Conservation (phyloP, 345 rosid genomes). For the Laguncularia racemosa region DNA sequence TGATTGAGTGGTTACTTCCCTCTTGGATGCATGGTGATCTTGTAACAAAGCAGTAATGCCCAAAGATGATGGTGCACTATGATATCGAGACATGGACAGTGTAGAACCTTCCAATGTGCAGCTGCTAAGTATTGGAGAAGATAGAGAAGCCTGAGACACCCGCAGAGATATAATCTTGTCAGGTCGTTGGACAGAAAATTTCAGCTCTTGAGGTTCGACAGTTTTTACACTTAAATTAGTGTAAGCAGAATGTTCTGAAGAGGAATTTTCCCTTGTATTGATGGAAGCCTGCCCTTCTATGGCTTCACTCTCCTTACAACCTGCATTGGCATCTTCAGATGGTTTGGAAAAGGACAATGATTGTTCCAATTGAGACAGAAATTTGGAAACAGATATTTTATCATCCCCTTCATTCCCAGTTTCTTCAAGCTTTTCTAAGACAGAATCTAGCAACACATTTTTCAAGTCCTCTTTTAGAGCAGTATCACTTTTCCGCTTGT, state of each 20-base stretch:
- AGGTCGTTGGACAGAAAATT: slow-evolving; percentile 39
- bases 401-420: slow-evolving; percentile 23
- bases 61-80: slow-evolving; percentile 40
- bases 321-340: slow-evolving; percentile 11
- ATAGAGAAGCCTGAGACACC: slow-evolving; percentile 25
- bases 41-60: slow-evolving; percentile 80
- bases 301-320: slow-evolving; percentile 4
- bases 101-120: slow-evolving; percentile 43
- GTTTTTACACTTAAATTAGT: slow-evolving; percentile 24
- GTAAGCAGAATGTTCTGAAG: slow-evolving; percentile 25
- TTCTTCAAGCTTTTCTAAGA: slow-evolving; percentile 31
- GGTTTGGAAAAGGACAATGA: not conserved
- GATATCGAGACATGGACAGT: slow-evolving; percentile 38
- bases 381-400: slow-evolving; percentile 16
- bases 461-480: slow-evolving; percentile 27
- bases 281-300: slow-evolving; percentile 2
- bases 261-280: not conserved
- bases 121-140: slow-evolving; percentile 34
- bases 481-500: slow-evolving; percentile 31
- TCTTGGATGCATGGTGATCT: slow-evolving; percentile 43
- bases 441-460: slow-evolving; percentile 27
- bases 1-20: slow-evolving; percentile 30
- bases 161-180: slow-evolving; percentile 50
- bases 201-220: slow-evolving; percentile 37
- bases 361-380: slow-evolving; percentile 17